Conservation (phyloP, 106 monocot species). For the Hemerocallis citrina region DNA sequence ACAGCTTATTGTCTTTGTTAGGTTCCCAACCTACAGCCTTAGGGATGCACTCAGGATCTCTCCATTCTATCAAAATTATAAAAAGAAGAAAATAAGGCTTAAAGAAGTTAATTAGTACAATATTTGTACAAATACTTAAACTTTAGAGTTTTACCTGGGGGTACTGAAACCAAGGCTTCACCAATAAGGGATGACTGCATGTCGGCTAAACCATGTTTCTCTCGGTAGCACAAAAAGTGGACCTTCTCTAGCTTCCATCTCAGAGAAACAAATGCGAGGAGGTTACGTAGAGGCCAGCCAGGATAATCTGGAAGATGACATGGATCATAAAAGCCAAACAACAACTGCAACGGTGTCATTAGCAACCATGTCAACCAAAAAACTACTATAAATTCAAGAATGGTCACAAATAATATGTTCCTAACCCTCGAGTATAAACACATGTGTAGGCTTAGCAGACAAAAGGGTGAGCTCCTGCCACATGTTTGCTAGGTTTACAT, state of each 20-base stretch:
- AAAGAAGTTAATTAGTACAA: not conserved
- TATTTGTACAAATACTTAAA: not conserved
- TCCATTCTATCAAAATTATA: slow-evolving; percentile 34
- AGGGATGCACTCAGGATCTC: slow-evolving; percentile 40
- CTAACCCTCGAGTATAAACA: no score
- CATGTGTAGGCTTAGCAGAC: no score
- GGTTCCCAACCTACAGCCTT: slow-evolving; percentile 89
- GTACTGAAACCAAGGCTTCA: slow-evolving; percentile 51
- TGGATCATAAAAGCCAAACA: slow-evolving; percentile 98
- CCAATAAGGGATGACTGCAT: slow-evolving; percentile 71
- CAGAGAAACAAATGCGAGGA: slow-evolving; percentile 64
- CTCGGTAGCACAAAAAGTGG: slow-evolving; percentile 84
- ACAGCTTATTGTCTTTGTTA: slow-evolving; percentile 31
- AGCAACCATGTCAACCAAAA: not conserved
- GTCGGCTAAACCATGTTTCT: slow-evolving; percentile 72
- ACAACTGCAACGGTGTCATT: slow-evolving; percentile 38
- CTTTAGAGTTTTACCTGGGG: slow-evolving; percentile 49
- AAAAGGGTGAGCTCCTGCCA: no score
- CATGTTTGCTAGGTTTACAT: no score
- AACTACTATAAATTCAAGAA: not conserved
- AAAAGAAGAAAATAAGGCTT: not conserved
- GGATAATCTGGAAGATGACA: slow-evolving; percentile 62
- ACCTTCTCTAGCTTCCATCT: slow-evolving; percentile 75
- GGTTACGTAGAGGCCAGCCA: slow-evolving; percentile 95
- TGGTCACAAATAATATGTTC: not conserved